A percentile compares a stretch with the other conserved stretches of the same genome.
phyloP scores from a whole-genome alignment of 2,329 filamentous ascomycete species.

The Fusarium sororula region DNA sequence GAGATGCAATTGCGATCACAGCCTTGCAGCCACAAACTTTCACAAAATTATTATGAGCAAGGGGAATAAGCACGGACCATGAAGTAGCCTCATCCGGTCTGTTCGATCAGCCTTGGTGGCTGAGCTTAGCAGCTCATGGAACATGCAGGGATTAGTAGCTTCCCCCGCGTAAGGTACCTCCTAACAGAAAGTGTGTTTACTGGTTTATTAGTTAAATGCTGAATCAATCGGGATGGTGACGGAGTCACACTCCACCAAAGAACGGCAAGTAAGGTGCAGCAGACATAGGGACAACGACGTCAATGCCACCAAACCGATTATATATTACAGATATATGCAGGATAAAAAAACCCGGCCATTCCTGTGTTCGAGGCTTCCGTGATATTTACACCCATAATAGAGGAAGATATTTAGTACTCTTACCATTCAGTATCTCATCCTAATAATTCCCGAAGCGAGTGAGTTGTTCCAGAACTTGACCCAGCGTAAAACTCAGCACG shows the following conservation, averaged over 20 bases:
- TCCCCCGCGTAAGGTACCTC: background rate
- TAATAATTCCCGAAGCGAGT: background rate
- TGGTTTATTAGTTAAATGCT: background rate
- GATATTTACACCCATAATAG: background rate
- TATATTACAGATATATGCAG: background rate
- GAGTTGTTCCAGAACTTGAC: background rate
- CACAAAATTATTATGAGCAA: background rate
- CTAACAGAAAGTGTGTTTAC: background rate
- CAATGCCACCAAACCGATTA: background rate
- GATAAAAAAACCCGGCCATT: background rate
- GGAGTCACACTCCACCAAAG: background rate
- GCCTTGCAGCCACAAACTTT: constrained; percentile 21
- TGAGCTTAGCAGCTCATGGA: background rate
- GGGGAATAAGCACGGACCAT: constrained; percentile 24
- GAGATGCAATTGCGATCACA: constrained; percentile 1
- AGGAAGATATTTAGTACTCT: background rate
- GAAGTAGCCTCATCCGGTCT: constrained; percentile 11
- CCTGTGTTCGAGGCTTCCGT: background rate
- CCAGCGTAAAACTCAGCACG: constrained; percentile 11
- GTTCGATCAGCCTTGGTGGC: constrained; percentile 33
- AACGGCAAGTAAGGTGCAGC: constrained; percentile 9
- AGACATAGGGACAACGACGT: constrained; percentile 31
- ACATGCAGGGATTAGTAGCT: background rate
- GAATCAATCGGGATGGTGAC: constrained; percentile 13
- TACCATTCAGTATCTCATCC: background rate